Evolutionary conservation across 2,329 filamentous ascomycete species (phyloP).

Genomic region (Hypoxylon sp.): DNA sequence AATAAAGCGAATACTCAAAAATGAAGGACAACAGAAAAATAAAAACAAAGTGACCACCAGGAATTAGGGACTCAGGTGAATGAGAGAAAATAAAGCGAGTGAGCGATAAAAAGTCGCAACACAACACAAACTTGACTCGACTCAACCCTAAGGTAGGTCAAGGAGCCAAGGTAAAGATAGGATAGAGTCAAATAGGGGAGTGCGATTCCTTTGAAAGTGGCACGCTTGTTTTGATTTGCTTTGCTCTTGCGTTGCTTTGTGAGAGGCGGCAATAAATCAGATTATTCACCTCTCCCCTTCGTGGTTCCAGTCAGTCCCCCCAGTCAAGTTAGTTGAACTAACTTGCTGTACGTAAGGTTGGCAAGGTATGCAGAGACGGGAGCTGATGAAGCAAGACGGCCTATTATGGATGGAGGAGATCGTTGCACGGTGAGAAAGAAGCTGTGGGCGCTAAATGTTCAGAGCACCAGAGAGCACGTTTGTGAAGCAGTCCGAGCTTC

Average conservation of each 20-base stretch:
- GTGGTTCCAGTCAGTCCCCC: slow-evolving; percentile 30
- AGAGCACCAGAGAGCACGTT: slow-evolving; percentile 22
- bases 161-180: slow-evolving; percentile 3
- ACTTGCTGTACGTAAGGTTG: slow-evolving; percentile 9
- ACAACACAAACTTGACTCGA: slow-evolving; percentile 18
- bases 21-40: slow-evolving; percentile 4
- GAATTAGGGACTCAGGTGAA: slow-evolving; percentile 14
- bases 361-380: slow-evolving; percentile 3
- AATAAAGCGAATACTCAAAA: slow-evolving; percentile 15
- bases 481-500: slow-evolving; percentile 17
- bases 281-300: slow-evolving; percentile 24
- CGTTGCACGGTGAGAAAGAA: slow-evolving; percentile 34
- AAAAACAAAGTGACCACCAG: slow-evolving; percentile 15
- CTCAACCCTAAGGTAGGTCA: slow-evolving; percentile 17
- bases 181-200: not conserved
- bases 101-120: slow-evolving; percentile 30
- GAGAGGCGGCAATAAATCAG: slow-evolving; percentile 30
- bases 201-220: slow-evolving; percentile 9
- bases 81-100: slow-evolving; percentile 17
- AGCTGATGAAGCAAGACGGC: slow-evolving; percentile 11
- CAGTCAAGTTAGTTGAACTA: slow-evolving; percentile 22
- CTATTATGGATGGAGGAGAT: slow-evolving; percentile 24
- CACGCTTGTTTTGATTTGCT: slow-evolving; percentile 13
- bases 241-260: not conserved
- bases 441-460: slow-evolving; percentile 42